Evolutionary conservation across 345 rosid species (phyloP).

Genomic region (Litchi chinensis): DNA sequence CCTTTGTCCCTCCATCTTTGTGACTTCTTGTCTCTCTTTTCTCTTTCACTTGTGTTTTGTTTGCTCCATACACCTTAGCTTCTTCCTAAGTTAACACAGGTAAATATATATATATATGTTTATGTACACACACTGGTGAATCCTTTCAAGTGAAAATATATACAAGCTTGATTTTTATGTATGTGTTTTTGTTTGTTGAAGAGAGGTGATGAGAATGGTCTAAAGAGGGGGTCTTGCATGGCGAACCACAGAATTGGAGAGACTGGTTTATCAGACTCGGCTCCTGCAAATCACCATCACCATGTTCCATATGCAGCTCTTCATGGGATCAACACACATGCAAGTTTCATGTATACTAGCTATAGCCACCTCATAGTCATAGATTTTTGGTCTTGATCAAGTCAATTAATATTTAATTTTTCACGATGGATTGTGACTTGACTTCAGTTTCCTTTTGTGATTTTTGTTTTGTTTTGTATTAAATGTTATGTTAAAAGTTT

Average conservation of each 20-base stretch:
- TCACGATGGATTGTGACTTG: conserved; percentile 2
- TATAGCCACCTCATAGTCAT: too few species aligned
- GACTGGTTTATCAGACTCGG: conserved; percentile 65
- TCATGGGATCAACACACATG: conserved; percentile 68
- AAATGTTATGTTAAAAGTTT: not conserved
- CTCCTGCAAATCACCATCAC: conserved; percentile 66
- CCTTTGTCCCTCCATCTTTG: conserved; percentile 31
- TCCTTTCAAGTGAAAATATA: not conserved
- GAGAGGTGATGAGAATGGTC: conserved; percentile 32
- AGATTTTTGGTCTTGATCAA: too few species aligned
- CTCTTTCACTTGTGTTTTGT: conserved; percentile 7
- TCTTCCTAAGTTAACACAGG: conserved; percentile 9
- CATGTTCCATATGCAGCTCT: conserved; percentile 70
- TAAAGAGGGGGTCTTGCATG: conserved; percentile 49
- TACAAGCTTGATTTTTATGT: not conserved
- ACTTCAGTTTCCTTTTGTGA: conserved; percentile 10
- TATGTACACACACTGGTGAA: too few species aligned
- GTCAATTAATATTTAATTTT: not conserved
- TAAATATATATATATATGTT: too few species aligned
- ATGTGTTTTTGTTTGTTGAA: conserved; percentile 20
- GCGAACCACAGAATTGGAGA: conserved; percentile 78
- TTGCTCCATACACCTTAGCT: conserved; percentile 21
- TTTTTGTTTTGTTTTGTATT: not conserved
- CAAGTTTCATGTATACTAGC: conserved; percentile 62
- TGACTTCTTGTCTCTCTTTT: conserved; percentile 8